Evolutionary conservation across 257 asterid species (phyloP), one percentile per base, ranked within the genome.

Genomic region (Prunella vulgaris): DNA sequence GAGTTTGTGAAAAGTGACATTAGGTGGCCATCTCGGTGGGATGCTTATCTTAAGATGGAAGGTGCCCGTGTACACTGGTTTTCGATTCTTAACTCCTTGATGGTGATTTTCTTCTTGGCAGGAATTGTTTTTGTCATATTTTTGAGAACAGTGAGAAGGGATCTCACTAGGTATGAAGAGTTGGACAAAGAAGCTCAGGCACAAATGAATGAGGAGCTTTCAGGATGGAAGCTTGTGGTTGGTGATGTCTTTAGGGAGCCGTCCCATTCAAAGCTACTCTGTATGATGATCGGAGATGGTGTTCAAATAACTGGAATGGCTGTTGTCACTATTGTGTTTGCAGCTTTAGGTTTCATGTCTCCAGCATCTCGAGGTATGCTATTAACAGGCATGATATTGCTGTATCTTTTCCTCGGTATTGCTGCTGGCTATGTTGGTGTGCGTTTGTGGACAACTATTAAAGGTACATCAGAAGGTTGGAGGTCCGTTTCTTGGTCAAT

Each of bases 1-100:
- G 91, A 80, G 79, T 90, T 90, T 69, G 88, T 83, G 60, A 84
- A 86, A 64, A 90, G 97, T 64, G 72, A 83, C 68, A 79, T 73
- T 53, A 84, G 88, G 78, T 87, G 97, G 95, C 97, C 97, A 27
- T 90, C 97, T 56, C 81, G 97, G 15, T 90, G 97, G 97, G 97
- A 90, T 48, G 97, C 97, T 59, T 90, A 90, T 74, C 80, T 90
- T 60, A 90, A 77, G 76, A 90, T 87, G 93, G 97, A 90, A 72
- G 97, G 95, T 37, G 86, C 91, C 10, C 90, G 95, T 17, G 93
- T 90, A 14, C 97, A 90, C 75, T 90, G 97, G 97, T 86, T 87
- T 79, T 90, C 97, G 12, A 86, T 90, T 69, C 88, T 87, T 30
- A 90, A 90, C 84, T 90, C 97, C 0, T 63, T 90, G 81, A 86